phyloP scores from a whole-genome alignment of 2,329 filamentous ascomycete species.

The Magnaporthiopsis rhizophila region DNA sequence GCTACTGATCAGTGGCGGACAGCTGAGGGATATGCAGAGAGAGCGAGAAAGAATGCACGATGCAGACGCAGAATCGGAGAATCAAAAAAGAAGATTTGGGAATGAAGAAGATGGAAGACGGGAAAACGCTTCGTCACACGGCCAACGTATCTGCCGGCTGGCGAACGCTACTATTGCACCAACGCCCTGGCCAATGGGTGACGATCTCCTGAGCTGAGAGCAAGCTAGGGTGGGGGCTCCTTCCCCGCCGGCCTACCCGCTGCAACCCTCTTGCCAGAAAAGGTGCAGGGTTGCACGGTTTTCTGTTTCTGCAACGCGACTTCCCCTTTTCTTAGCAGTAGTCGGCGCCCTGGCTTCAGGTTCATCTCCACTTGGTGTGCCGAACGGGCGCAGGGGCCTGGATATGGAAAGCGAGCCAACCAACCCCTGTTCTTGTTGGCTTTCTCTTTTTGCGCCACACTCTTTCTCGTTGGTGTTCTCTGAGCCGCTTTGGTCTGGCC shows the following conservation, averaged over 20 bases:
- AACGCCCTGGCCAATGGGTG: neutral
- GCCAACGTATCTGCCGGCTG: neutral
- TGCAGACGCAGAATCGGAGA: neutral
- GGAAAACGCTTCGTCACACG: no score
- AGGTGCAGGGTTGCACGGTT: neutral
- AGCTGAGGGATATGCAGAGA: no score
- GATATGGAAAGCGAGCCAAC: no score
- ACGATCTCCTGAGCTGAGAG: neutral
- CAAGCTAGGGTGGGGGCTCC: neutral
- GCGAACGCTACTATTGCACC: neutral
- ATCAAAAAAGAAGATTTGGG: neutral
- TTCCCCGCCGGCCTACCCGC: no score
- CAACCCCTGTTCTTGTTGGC: neutral
- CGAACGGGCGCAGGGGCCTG: neutral
- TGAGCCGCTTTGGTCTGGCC: neutral
- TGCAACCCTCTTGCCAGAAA: no score
- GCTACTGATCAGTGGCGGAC: neutral
- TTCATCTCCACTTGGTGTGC: neutral
- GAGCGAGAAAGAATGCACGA: no score
- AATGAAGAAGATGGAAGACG: neutral
- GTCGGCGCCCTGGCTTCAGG: neutral
- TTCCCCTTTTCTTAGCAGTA: neutral
- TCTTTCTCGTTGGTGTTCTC: neutral
- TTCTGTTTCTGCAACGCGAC: neutral
- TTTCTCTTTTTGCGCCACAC: neutral